A percentile compares a stretch with the other conserved stretches of the same genome.
Evolutionary conservation across 2,329 filamentous ascomycete genomes (phyloP).

Genomic region (Pseudogymnoascus sp.): DNA sequence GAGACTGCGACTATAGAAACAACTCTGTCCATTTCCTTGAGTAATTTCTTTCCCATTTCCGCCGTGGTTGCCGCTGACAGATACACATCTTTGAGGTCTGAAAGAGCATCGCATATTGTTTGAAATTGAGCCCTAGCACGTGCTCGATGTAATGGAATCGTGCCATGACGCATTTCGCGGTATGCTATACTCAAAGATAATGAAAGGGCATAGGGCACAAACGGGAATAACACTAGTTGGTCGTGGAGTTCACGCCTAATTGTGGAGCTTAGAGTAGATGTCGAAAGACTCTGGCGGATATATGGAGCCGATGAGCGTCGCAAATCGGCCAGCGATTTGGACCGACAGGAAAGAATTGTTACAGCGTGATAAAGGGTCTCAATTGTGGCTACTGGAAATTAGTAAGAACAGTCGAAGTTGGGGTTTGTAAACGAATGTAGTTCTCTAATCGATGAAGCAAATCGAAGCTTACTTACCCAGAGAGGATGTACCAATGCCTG

Average conservation of each 20-base stretch:
- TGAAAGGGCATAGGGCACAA: slow-evolving; percentile 55
- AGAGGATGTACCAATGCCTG: not conserved
- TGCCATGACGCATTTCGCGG: slow-evolving; percentile 56
- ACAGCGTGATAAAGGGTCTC: slow-evolving; percentile 59
- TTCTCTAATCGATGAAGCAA: too few relatives aligned
- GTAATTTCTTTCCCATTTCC: too few relatives aligned
- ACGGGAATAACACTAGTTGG: slow-evolving; percentile 42
- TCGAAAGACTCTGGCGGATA: too few relatives aligned
- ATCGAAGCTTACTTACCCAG: too few relatives aligned
- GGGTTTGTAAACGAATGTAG: too few relatives aligned
- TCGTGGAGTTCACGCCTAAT: slow-evolving; percentile 29
- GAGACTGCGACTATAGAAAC: too few relatives aligned
- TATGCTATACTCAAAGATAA: slow-evolving; percentile 56
- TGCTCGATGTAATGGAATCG: slow-evolving; percentile 50
- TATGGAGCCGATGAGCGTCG: too few relatives aligned
- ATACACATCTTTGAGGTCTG: slow-evolving; percentile 48
- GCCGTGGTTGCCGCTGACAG: slow-evolving; percentile 39
- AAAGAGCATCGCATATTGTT: slow-evolving; percentile 46
- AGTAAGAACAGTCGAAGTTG: not conserved
- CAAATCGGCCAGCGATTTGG: slow-evolving; percentile 18
- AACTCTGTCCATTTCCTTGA: too few relatives aligned
- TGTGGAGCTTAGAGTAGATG: too few relatives aligned
- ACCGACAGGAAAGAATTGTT: slow-evolving; percentile 54
- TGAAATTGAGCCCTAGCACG: slow-evolving; percentile 49
- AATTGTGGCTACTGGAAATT: slow-evolving; percentile 42